Evolutionary conservation across 2,329 filamentous ascomycete species (phyloP), one percentile per base, ranked within the genome.

Genomic region (Exophiala aquamarina): DNA sequence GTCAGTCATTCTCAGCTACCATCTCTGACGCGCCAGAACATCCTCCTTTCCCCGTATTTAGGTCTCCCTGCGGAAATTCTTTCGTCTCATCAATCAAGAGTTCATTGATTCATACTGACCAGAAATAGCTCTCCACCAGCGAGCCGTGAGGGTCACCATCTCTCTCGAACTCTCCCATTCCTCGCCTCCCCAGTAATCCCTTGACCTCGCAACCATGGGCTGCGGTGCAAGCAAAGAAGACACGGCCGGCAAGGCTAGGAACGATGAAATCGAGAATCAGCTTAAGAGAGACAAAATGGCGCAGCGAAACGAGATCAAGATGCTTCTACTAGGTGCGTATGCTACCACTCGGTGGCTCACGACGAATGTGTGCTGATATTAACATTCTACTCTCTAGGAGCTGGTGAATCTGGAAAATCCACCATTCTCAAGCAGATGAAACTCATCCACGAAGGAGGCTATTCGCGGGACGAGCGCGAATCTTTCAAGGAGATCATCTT

Each of bases 191-290:
- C 31, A 28, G 7, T 36, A 19, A 33, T n/a, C n/a, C 33, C 37
- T 3, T 55, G 46, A 42, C 60, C 70, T 73, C 23, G 23, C 23
- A 26, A 90, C 78, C 65, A 98, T 98, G 93, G 93, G 93, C 84
- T 98, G 93, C 73, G 92, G 92, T 75, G 95, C 96, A 89, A 97
- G 92, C 72, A 95, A 93, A 68, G 93, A 97, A 79, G 93, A 97
- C 77, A 96, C 96, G 86, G 93, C 97, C 90, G 92, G 93, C 76
- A 97, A 96, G 88, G 89, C 90, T 79, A 86, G 93, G 63, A 97
- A 98, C 71, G 93, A 98, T 81, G 92, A 97, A 83, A 98, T 98
- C 67, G 93, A 98, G 76, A 97, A 96, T 72, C 92, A 97, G 79
- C 79, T 97, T 69, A 97, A 96, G 83, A 83, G 89, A 71, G 93